These are phyloP conservation scores for Hansfordia pulvinata DNA, from an alignment of 2,329 filamentous ascomycete genomes.

Conservation along the genomic window DNA sequence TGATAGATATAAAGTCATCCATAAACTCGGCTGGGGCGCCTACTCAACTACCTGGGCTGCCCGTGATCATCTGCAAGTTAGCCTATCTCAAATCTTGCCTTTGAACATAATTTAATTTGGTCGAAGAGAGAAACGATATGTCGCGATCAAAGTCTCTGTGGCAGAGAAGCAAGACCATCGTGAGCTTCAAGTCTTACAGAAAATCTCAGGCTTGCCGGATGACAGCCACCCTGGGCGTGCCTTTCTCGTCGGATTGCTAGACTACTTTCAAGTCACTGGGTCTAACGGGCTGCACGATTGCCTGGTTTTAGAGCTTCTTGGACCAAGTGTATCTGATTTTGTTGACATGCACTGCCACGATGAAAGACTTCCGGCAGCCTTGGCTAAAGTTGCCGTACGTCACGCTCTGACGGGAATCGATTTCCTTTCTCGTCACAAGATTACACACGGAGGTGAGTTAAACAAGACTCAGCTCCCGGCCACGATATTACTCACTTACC, in stretches of 20 bases:
- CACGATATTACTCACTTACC: background rate
- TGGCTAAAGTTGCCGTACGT: constrained; percentile 1
- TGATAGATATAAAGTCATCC: constrained; percentile 6
- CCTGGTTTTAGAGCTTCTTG: constrained; percentile 4
- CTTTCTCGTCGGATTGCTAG: constrained; percentile 3
- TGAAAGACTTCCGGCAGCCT: constrained; percentile 1
- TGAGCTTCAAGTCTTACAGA: constrained; percentile 1
- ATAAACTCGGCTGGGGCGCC: constrained; percentile 8
- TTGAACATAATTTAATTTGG: too few species aligned
- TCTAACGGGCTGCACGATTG: constrained; percentile 4
- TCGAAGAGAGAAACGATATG: constrained; percentile 2
- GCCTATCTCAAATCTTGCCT: too few species aligned
- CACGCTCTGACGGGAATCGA: constrained; percentile 2
- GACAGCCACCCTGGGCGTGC: background rate
- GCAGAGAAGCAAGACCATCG: background rate
- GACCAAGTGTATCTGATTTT: constrained; percentile 1
- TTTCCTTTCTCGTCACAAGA: constrained; percentile 2
- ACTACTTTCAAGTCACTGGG: constrained; percentile 3
- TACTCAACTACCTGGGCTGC: constrained; percentile 6
- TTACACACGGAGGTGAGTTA: constrained; percentile 4
- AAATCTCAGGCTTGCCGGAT: constrained; percentile 2
- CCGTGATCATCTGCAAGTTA: constrained; percentile 2
- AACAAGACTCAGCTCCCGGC: constrained; percentile 2
- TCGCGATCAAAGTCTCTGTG: constrained; percentile 4
- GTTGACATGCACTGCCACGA: background rate